Conservation (phyloP, 1,284 basidiomycete genomes). For the Ganoderma leucocontextum region DNA sequence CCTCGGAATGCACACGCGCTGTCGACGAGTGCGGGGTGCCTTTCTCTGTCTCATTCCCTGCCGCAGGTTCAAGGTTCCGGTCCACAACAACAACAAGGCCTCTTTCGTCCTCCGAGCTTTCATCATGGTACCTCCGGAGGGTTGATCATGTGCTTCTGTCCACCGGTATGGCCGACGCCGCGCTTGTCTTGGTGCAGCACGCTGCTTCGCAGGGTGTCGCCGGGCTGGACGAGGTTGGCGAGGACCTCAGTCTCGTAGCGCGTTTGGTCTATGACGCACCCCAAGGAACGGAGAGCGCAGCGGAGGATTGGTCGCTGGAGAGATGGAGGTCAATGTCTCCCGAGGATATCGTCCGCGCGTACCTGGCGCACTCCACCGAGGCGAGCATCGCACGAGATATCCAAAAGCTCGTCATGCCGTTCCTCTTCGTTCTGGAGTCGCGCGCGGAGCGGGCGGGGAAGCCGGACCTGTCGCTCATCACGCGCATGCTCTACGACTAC, state of each 20-base stretch:
- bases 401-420: constrained; percentile 83
- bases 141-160: constrained; percentile 68
- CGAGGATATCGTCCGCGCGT: constrained; percentile 72
- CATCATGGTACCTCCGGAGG: constrained; percentile 77
- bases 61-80: constrained; percentile 3
- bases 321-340: constrained; percentile 78
- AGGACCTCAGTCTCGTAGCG: constrained; percentile 88
- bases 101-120: constrained; percentile 53
- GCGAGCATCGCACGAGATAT: constrained; percentile 76
- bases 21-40: constrained; percentile 42
- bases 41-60: constrained; percentile 20
- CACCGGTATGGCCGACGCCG: constrained; percentile 82
- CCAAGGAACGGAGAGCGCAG: constrained; percentile 47
- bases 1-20: constrained; percentile 49
- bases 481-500: constrained; percentile 77
- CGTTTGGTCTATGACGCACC: constrained; percentile 86
- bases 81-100: constrained; percentile 27
- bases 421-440: constrained; percentile 89
- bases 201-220: constrained; percentile 83
- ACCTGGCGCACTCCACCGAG: constrained; percentile 76
- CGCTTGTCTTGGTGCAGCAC: constrained; percentile 84
- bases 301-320: constrained; percentile 75
- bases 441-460: constrained; percentile 81
- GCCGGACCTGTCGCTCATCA: constrained; percentile 70
- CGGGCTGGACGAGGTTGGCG: constrained; percentile 86